These are phyloP conservation scores for Circinella minor DNA, from an alignment of 371 early-diverging fungal species.

Conservation along the genomic window DNA sequence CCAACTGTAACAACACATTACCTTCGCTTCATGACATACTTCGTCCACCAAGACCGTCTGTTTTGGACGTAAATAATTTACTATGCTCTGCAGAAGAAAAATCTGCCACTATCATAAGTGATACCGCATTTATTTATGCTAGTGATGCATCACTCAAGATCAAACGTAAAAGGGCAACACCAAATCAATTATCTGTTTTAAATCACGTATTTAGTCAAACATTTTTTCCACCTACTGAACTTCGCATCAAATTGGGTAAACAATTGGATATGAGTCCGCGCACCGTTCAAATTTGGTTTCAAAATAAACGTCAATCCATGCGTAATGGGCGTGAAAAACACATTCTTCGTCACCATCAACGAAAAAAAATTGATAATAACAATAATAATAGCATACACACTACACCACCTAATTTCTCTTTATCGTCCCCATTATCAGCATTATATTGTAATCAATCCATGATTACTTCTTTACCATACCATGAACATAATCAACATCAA, in stretches of 20 bases:
- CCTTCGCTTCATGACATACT: not conserved
- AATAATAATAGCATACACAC: not conserved
- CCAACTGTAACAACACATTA: not conserved
- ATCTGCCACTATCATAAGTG: not conserved
- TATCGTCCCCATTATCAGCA: not conserved
- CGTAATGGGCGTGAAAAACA: slow-evolving; percentile 38
- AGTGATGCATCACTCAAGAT: not conserved
- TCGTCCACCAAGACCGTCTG: slow-evolving; percentile 2
- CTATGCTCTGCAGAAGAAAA: not conserved
- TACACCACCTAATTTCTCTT: not conserved
- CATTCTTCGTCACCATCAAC: not conserved
- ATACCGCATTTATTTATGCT: not conserved
- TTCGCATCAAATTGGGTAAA: slow-evolving; percentile 76
- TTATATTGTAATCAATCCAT: not conserved
- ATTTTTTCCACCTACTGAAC: slow-evolving; percentile 60
- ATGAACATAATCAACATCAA: not conserved
- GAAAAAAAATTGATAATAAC: not conserved
- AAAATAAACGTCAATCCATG: slow-evolving; percentile 75
- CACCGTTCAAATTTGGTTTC: slow-evolving; percentile 92
- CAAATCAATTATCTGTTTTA: slow-evolving; percentile 42
- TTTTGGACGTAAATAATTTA: slow-evolving; percentile 1
- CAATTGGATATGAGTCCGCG: slow-evolving; percentile 78
- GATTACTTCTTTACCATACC: not conserved
- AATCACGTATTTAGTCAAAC: slow-evolving; percentile 51
- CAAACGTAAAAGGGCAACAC: slow-evolving; percentile 30